Evolutionary conservation across 2,329 filamentous ascomycete genomes (phyloP), one percentile per base, ranked within the genome.

Genomic region (Apiospora kogelbergensis): DNA sequence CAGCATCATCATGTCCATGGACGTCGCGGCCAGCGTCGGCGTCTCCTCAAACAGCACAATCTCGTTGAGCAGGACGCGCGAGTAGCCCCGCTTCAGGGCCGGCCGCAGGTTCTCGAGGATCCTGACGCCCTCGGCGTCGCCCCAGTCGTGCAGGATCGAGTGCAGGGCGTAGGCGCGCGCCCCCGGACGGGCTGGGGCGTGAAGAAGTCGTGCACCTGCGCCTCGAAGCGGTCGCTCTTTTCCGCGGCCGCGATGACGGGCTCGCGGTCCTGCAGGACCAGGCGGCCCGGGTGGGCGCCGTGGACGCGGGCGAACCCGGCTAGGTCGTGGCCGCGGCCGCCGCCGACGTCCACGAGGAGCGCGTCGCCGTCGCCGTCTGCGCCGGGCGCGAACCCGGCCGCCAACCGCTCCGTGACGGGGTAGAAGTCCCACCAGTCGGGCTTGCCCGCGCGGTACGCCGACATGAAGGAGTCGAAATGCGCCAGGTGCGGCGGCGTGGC

Each of bases 221-320:
- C 70, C 66, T 75, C 73, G 4, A 75, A 71, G 5, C 74, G 71
- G 64, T 82, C 78, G 1, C 74, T 67, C 6, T 78, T 69, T 69
- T 84, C 83, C 41, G 82, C 81, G 24, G 85, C 73, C 10, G 85
- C 71, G 2, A 84, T 24, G 5, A 76, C 75, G 0, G 79, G 76
- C 30, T 80, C 78, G 4, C 80, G 69, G 60, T 81, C 79, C 68
- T 80, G 75, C 6, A 83, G 72, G 3, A 81, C 69, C 2, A 82
- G 74, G 9, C 77, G 76, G 0, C 75, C 75, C 22, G 46, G 44
- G 48, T 30, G 66, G 9, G 24, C 6, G 15, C 24, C 65, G 48
- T 69, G 68, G 0, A 26, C 26, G 6, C 2, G 6, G n/a, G 26
- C 44, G 41, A 69, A 69, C 37, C 65, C 22, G 1, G n/a, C 57